Evolutionary conservation across 169 alveolate species (phyloP).

Genomic region (Plasmodium gonderi): DNA sequence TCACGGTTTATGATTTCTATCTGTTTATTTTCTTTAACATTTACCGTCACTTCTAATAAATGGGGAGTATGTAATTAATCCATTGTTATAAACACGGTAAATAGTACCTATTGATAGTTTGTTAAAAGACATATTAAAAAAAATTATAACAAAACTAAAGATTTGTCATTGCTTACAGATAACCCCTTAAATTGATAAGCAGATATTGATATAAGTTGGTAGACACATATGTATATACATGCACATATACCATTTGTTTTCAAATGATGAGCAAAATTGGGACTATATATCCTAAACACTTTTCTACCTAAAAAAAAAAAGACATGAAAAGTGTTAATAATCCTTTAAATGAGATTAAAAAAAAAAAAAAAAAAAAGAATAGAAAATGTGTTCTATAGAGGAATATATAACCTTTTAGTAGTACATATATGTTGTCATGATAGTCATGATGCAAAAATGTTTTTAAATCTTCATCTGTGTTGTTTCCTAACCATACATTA

Average conservation of each 20-base stretch:
- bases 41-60: slow-evolving; percentile 75
- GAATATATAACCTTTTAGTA: slow-evolving; percentile 44
- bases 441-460: slow-evolving; percentile 74
- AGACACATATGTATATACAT: neutral
- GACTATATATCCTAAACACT: slow-evolving; percentile 73
- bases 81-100: slow-evolving; percentile 45
- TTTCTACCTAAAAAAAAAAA: slow-evolving; percentile 55
- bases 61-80: slow-evolving; percentile 69
- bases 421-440: slow-evolving; percentile 72
- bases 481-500: slow-evolving; percentile 71
- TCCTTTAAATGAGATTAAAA: neutral
- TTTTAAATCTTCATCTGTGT: slow-evolving; percentile 54
- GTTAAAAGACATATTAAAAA: neutral
- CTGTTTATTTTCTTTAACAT: neutral
- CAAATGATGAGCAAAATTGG: slow-evolving; percentile 59
- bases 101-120: slow-evolving; percentile 20
- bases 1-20: slow-evolving; percentile 10
- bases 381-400: neutral
- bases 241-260: slow-evolving; percentile 44
- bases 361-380: neutral
- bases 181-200: neutral
- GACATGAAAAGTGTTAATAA: neutral
- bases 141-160: neutral
- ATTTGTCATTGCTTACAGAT: neutral
- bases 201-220: neutral